Conservation (phyloP, 148 eudicot genomes). For the Spergularia marina region DNA sequence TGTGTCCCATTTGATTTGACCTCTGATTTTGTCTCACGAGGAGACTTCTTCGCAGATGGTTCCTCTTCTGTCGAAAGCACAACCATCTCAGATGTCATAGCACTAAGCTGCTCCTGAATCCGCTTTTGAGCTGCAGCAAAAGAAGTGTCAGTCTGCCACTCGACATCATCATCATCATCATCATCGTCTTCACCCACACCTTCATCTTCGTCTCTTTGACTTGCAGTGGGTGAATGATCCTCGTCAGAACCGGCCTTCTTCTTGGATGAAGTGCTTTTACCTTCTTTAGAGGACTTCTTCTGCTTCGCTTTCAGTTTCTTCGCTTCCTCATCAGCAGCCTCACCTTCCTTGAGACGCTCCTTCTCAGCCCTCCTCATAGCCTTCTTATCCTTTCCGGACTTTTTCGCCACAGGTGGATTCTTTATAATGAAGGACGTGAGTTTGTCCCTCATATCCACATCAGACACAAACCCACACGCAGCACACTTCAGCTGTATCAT, state of each 20-base stretch:
- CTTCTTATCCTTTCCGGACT: constrained; percentile 65
- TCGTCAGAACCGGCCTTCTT: constrained; percentile 70
- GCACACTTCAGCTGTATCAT: constrained; percentile 71
- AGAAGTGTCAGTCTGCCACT: constrained; percentile 81
- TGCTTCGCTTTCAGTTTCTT: constrained; percentile 48
- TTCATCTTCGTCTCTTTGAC: constrained; percentile 49
- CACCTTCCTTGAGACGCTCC: constrained; percentile 76
- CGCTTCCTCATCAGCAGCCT: constrained; percentile 66
- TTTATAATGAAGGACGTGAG: constrained; percentile 64
- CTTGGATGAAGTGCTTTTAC: constrained; percentile 36
- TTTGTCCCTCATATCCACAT: constrained; percentile 85
- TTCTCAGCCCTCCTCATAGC: constrained; percentile 76
- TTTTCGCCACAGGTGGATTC: constrained; percentile 71
- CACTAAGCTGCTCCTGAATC: constrained; percentile 69
- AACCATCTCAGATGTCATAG: constrained; percentile 83
- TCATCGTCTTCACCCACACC: constrained; percentile 33
- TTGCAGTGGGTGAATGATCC: constrained; percentile 57
- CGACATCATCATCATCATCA: constrained; percentile 47
- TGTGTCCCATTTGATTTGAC: constrained; percentile 21
- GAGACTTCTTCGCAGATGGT: constrained; percentile 40
- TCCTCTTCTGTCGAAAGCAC: constrained; percentile 64
- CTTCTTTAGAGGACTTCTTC: constrained; percentile 46
- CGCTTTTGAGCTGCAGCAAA: constrained; percentile 61
- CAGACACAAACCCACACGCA: constrained; percentile 75
- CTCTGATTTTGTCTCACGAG: constrained; percentile 29